Evolutionary conservation across 345 rosid genomes (phyloP), one percentile per base, ranked within the genome.

Genomic region (Jatropha curcas): DNA sequence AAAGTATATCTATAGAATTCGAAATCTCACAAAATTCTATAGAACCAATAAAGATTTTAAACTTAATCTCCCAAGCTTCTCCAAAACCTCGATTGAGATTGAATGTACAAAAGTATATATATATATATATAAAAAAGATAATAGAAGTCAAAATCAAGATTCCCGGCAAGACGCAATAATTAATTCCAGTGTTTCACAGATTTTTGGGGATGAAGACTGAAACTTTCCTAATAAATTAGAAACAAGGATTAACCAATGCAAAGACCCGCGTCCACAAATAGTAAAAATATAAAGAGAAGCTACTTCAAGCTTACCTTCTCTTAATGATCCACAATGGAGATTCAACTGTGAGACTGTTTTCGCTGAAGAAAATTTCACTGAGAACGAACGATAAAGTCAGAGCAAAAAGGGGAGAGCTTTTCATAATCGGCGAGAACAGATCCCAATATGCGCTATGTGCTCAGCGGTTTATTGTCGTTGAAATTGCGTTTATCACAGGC

Each of bases 231-330:
- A 8, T 2, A 41, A 43, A 59, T 28, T n/a, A n/a, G 20, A 20
- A 28, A 58, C 27, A 46, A 46, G 41, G 52, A 24, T 0, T 5
- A n/a, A 60, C 16, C 31, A 20, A 17, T 24, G 39, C 37, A 22
- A 71, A 30, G 67, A 60, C 22, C 6, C 31, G 4, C 31, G 48
- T 25, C 60, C n/a, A 60, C 60, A 48, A 48, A 60, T 46, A 71
- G 74, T 20, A 45, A 60, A 48, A 14, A 28, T 6, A 31, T 22
- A 71, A 33, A 24, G 6, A n/a, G 5, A 14, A 7, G 14, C 34
- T 43, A 20, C 12, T 17, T 17, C 35, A 59, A 65, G 53, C 64
- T 67, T 75, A 79, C 82, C 74, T 50, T 68, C 25, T 70, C 11
- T 13, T 27, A 28, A 60, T 53, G 55, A 66, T 60, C 65, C 58